Base-by-base conservation (phyloP, 2,329 filamentous ascomycete species). In the Diaporthe caulivora region DNA sequence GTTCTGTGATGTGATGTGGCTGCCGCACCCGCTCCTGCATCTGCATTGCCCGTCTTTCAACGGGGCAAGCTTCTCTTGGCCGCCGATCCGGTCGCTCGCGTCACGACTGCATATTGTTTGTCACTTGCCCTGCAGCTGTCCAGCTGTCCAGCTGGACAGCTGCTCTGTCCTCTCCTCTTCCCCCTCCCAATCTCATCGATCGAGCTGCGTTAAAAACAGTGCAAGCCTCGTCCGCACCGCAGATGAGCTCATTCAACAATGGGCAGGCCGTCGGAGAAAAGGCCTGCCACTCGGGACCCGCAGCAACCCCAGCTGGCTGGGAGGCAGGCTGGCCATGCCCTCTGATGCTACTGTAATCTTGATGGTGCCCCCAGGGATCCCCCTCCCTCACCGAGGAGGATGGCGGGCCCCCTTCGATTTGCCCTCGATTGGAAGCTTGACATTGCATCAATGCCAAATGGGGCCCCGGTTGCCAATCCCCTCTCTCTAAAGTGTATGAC, bases 271-370 rank as follows among this genome's bases (percentile, higher is more conserved):
- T 37, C 62, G 62, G 62, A 67, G 62, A 53, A 67, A 53, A 40
- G 47, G 62, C 62, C 62, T 67, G 47, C 62, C 44, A 67, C 53
- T 67, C 62, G 62, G 47, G 62, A 26, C 62, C 62, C 62, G 62
- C 62, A 67, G 47, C 26, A 40, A 40, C 62, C 62, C 62, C 62
- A 67, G 62, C 62, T 26, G 47, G n/a, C 29, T 40, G n/a, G 3
- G n/a, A 53, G 47, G 11, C 18, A 26, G 34, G 29, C 62, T 11
- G 60, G 60, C 60, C 29, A 18, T 34, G 62, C 62, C 26, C 37
- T 34, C 34, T 34, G 47, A 67, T 67, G 62, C 62, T 31, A 67
- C 62, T 47, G 62, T 51, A 67, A 67, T 67, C 62, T 67, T 67
- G 62, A 40, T 18, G 15, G 13, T 15, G 8, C 11, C 15, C 42